phyloP scores from a whole-genome alignment of 1,139 yeast species.

The Suhomyces ambrosiae region DNA sequence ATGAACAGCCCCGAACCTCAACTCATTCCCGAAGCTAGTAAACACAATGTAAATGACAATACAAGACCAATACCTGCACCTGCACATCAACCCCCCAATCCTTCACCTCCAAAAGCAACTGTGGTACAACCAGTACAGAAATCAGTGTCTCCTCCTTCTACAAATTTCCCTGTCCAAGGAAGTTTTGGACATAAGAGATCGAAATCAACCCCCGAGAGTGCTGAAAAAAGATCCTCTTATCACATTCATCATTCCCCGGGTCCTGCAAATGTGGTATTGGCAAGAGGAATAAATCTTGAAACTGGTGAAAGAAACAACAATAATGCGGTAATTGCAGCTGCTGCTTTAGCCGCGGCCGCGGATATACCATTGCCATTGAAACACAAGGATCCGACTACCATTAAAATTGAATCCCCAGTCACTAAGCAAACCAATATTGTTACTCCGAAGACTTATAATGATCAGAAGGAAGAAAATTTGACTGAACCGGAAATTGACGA shows the following conservation, averaged over 20 bases:
- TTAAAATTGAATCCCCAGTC: conserved; percentile 2
- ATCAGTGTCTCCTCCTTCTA: conserved; percentile 17
- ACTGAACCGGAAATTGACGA: conserved; percentile 23
- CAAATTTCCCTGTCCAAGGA: conserved; percentile 19
- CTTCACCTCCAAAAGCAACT: conserved; percentile 4
- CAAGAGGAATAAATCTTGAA: conserved; percentile 43
- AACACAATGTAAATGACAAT: no score
- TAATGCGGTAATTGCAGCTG: conserved; percentile 68
- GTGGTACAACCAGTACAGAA: conserved; percentile 5
- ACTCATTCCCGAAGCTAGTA: neutral
- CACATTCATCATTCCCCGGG: conserved; percentile 39
- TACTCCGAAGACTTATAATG: neutral
- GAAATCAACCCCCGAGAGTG: conserved; percentile 25
- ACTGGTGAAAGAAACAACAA: conserved; percentile 39
- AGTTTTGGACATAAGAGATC: conserved; percentile 29
- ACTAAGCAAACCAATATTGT: neutral
- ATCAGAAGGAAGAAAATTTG: conserved; percentile 16
- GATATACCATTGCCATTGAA: conserved; percentile 61
- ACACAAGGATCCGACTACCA: conserved; percentile 5
- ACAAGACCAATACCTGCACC: no score
- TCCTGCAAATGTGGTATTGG: conserved; percentile 50
- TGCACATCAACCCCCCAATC: neutral
- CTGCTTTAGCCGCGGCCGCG: conserved; percentile 73
- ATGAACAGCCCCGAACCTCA: conserved; percentile 18
- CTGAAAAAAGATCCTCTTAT: conserved; percentile 4